phyloP scores from a whole-genome alignment of 2,329 filamentous ascomycete genomes.

The Acephala macrosclerotiorum region DNA sequence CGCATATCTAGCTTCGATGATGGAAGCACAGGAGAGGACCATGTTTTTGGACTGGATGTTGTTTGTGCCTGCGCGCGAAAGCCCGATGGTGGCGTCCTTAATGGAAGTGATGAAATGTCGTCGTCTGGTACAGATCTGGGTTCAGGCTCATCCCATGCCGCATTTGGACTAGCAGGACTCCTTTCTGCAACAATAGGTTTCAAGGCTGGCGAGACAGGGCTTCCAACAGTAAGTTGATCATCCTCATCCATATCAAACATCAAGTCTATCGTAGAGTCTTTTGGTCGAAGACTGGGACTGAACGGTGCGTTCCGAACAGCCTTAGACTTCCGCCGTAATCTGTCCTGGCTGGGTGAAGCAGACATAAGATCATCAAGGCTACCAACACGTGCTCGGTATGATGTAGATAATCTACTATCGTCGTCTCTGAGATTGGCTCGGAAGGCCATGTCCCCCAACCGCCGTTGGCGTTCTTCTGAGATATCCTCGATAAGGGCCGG shows the following conservation, averaged over 20 bases:
- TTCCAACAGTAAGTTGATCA: slow-evolving; percentile 29
- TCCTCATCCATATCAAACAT: slow-evolving; percentile 94
- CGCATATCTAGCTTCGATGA: slow-evolving; percentile 60
- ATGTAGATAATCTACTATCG: slow-evolving; percentile 67
- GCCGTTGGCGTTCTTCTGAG: slow-evolving; percentile 71
- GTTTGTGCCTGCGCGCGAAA: slow-evolving; percentile 14
- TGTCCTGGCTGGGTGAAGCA: slow-evolving; percentile 46
- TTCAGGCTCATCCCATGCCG: slow-evolving; percentile 29
- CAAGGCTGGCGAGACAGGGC: slow-evolving; percentile 25
- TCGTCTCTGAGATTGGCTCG: slow-evolving; percentile 68
- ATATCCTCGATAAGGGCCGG: slow-evolving; percentile 60
- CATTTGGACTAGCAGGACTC: slow-evolving; percentile 20
- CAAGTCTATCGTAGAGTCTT: slow-evolving; percentile 74
- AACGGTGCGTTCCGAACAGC: slow-evolving; percentile 60
- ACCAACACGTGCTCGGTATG: slow-evolving; percentile 65
- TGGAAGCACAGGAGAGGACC: slow-evolving; percentile 42
- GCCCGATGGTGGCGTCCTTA: slow-evolving; percentile 11
- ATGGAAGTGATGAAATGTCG: slow-evolving; percentile 12
- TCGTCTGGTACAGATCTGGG: slow-evolving; percentile 22
- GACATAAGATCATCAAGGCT: slow-evolving; percentile 68
- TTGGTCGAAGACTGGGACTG: slow-evolving; percentile 73
- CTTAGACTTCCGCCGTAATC: slow-evolving; percentile 55
- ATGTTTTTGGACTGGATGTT: slow-evolving; percentile 36
- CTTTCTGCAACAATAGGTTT: slow-evolving; percentile 10
- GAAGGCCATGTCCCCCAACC: slow-evolving; percentile 80